A percentile compares a stretch with the other conserved stretches of the same genome.
These are phyloP conservation scores for Ceratocystis diversiconidia DNA, from an alignment of 2,329 filamentous ascomycete species.

Conservation along the genomic window DNA sequence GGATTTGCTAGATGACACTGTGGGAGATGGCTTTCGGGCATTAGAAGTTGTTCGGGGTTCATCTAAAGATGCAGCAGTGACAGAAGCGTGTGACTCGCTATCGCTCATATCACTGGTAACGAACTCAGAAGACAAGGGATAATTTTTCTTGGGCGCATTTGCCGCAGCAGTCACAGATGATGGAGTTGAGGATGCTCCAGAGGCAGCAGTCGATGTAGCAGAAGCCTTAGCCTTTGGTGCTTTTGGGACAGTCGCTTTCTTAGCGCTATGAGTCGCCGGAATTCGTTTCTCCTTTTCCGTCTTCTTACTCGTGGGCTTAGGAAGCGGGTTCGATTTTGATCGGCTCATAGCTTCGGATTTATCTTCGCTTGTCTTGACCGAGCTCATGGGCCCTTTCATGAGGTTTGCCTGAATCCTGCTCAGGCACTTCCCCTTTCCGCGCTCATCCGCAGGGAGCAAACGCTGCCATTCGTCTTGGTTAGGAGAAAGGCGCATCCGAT, in stretches of 20 bases:
- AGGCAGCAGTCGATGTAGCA: neutral
- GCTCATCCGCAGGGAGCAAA: conserved; percentile 42
- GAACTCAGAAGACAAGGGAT: conserved; percentile 41
- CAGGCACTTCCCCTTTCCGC: conserved; percentile 43
- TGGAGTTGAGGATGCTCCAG: neutral
- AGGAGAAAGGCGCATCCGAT: conserved; percentile 42
- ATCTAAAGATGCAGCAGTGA: conserved; percentile 6
- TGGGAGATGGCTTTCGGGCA: conserved; percentile 13
- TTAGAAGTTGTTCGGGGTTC: conserved; percentile 8
- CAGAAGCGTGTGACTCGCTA: conserved; percentile 33
- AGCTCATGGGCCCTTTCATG: conserved; percentile 34
- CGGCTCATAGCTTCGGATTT: conserved; percentile 28
- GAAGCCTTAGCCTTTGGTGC: conserved; percentile 7
- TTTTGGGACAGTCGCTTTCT: conserved; percentile 24
- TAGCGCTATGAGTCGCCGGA: conserved; percentile 22
- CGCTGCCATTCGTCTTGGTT: conserved; percentile 47
- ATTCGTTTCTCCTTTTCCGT: conserved; percentile 42
- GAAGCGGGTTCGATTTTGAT: conserved; percentile 37
- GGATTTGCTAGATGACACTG: neutral
- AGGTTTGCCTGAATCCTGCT: conserved; percentile 48
- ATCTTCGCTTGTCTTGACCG: conserved; percentile 26
- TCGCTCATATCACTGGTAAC: conserved; percentile 41
- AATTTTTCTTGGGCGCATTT: conserved; percentile 26
- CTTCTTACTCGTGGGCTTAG: conserved; percentile 42
- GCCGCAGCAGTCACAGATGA: conserved; percentile 4